Evolutionary conservation across 169 alveolate genomes (phyloP), one percentile per base, ranked within the genome.

Genomic region (Cryptosporidium felis): DNA sequence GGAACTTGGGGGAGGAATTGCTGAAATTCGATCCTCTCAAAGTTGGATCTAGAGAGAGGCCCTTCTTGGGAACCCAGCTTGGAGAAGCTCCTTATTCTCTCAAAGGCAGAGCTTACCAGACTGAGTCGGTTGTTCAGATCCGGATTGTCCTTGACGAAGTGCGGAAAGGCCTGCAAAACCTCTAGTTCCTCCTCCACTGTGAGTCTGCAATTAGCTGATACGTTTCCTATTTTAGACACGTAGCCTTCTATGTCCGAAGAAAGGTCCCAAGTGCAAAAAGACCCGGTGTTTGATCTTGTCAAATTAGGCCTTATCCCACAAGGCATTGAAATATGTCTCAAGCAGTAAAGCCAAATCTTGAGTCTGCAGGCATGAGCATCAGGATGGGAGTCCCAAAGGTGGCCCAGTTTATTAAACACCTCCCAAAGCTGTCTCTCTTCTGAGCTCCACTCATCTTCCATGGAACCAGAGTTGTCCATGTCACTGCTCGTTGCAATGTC

Each of bases 181-280:
- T 91, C 94, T 58, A 62, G n/a, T 28, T 91, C 94, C 45, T 91
- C 94, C n/a, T 91, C 89, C 0, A 90, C 28, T 1, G 91, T 34
- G n/a, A 91, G 67, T 12, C 91, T 60, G 21, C 94, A 91, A 6
- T 92, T 92, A 9, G 93, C 92, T 26, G 93, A 89, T 9, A 91
- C 90, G 10, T 14, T 47, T 62, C 90, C 38, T 51, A 81, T 61
- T 45, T 82, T 63, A 34, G 30, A 5, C 0, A 82, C 42, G 66
- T 91, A 91, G 1, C 59, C 40, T 26, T 80, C 58, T n/a, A 90
- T 56, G n/a, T 90, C 93, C 18, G 41, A 36, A 5, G 8, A 10
- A 21, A 89, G 60, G 14, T 88, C 80, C 92, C 92, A 89, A 21
- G 60, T 30, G 44, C 45, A 61, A 23, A 12, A 34, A 40, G 59